Evolutionary conservation across 23 red algal species (phyloP), one percentile per base, ranked within the genome.

Genomic region (Agarophyton chilense): DNA sequence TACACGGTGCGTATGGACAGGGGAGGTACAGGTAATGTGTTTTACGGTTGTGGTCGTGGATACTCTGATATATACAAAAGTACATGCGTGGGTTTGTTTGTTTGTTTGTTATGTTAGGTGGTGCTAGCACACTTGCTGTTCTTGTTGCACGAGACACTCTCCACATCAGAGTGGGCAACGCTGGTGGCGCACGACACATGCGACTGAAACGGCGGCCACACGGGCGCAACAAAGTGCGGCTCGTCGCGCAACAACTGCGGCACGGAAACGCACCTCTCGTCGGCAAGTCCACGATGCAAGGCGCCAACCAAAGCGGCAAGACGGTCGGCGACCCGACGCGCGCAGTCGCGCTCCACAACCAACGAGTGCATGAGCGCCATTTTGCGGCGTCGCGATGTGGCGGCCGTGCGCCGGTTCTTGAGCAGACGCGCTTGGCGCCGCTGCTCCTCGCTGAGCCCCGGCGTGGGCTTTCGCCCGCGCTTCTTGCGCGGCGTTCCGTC

Each of bases 341-440:
- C 85, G 17, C 52, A 17, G 52, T 89, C 85, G 17, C 85, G 21
- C 54, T 89, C 38, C 2, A 26, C 29, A 26, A 52, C 31, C 12
- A 89, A 71, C 10, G 12, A 2, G 10, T 64, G 12, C 67, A 89
- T 39, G n/a, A 78, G 28, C 0, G 85, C 85, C 12, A 89, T 44
- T 44, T 89, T 89, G 14, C 85, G 42, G 21, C 70, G 42, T 11
- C 85, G 85, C 38, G 85, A 89, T 14, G 55, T 63, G n/a, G 75
- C 85, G 9, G 85, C 85, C 17, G 85, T 89, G 39, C 85, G 85
- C 14, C 85, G 85, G 55, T 89, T 89, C 73, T 89, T 89, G 26
- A 87, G 52, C 22, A 87, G 51, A 21, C 82, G 29, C 9, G 82
- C 82, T 9, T 87, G 82, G 33, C 82, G 82, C 1, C 82, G 82